phyloP scores from a whole-genome alignment of 306 rosid genomes.

The Alnus glutinosa region DNA sequence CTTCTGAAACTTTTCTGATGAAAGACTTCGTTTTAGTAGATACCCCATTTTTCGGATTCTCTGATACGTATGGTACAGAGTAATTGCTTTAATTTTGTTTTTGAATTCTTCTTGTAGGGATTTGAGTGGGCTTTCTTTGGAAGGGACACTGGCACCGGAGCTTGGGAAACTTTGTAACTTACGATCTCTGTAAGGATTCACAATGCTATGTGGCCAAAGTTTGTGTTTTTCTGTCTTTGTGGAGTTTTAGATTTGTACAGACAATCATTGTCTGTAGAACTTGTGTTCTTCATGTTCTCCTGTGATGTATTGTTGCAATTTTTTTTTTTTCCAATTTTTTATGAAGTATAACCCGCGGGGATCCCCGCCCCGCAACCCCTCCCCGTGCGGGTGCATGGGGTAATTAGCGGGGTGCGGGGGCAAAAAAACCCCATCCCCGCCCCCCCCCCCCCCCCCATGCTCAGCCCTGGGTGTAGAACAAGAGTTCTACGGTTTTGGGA shows the following conservation, averaged over 20 bases:
- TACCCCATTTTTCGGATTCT: too few relatives aligned
- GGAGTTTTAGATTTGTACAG: slow-evolving; percentile 4
- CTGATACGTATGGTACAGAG: background rate
- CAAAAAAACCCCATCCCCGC: too few relatives aligned
- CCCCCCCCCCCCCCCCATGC: too few relatives aligned
- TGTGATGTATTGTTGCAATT: background rate
- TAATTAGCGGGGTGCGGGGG: too few relatives aligned
- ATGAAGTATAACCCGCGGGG: too few relatives aligned
- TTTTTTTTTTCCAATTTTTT: too few relatives aligned
- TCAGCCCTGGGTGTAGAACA: too few relatives aligned
- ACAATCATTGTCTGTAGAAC: slow-evolving; percentile 3
- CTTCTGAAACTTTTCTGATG: too few relatives aligned
- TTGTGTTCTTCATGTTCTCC: background rate
- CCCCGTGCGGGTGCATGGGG: too few relatives aligned
- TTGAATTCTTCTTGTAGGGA: slow-evolving; percentile 51
- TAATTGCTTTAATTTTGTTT: slow-evolving; percentile 8
- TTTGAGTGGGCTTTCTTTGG: slow-evolving; percentile 61
- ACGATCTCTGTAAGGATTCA: slow-evolving; percentile 63
- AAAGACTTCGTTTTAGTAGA: too few relatives aligned
- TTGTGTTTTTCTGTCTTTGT: background rate
- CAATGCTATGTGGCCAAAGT: background rate
- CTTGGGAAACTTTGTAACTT: slow-evolving; percentile 71
- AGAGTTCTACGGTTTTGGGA: too few relatives aligned
- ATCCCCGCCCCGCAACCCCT: too few relatives aligned
- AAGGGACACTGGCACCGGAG: slow-evolving; percentile 83